Base-by-base conservation (phyloP, 2,329 filamentous ascomycete species). In the Thermoascus crustaceus region DNA sequence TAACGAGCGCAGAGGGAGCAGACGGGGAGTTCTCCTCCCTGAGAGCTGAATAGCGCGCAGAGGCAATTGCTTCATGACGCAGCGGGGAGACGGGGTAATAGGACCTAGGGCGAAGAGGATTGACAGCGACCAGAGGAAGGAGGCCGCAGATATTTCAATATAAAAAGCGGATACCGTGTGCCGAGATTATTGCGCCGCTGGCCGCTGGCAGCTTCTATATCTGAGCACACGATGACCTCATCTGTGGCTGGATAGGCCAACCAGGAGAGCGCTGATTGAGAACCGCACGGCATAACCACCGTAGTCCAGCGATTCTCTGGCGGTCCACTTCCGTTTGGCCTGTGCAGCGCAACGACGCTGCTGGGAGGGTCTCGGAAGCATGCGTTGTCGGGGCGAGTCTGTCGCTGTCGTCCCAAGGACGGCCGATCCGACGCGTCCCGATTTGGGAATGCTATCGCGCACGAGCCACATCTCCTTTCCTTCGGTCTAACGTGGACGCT, bases 211-310 rank as follows among this genome's bases (percentile, higher is more conserved):
- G 14, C 26, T 29, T 29, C 16, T 29, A 9, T 17, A 17, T 20
- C 35, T 41, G 41, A 43, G 32, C 33, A 37, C 25, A 44, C 37
- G n/a, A 44, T 44, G 41, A 44, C 34, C 37, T 44, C 41, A 44
- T 37, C 16, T 34, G n/a, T n/a, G n/a, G n/a, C n/a, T n/a, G n/a
- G 7, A 8, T 5, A 13, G 18, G 26, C 26, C 26, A 29, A 29
- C 26, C 26, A 29, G 26, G 26, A 29, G 5, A 17, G 14, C 9
- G 26, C 26, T 4, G 18, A 13, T 29, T 29, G 7, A 29, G 11
- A 13, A 29, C 16, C n/a, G 26, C 26, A 16, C 16, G 9, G 6
- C n/a, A 29, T 3, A 11, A 18, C 26, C 26, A 13, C n/a, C 18
- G 16, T 13, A 17, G 10, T 16, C 18, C 26, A 17, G 9, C 13